Evolutionary conservation across 1,284 basidiomycete species (phyloP), one percentile per base, ranked within the genome.

Genomic region (Trichosporon sp.): DNA sequence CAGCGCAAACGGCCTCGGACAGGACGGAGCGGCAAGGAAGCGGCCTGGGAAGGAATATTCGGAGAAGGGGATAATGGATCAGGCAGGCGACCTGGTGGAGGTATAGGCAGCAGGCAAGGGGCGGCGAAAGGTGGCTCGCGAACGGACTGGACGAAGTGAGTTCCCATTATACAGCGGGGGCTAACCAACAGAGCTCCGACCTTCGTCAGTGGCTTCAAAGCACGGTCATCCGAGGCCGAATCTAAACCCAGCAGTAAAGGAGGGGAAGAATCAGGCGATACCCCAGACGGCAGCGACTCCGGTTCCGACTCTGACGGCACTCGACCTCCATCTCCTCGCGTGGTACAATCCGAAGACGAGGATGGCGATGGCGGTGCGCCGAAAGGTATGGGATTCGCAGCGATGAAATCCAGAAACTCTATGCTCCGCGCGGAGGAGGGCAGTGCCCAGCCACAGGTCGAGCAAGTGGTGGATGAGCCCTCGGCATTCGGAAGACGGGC

Each of bases 21-120:
- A 75, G 89, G 85, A 77, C 73, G 81, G 8, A 85, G 88, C 68
- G 89, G 87, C 31, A 92, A 91, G 79, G 90, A 91, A 42, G 88
- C 90, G 68, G 90, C 90, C 1, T 86, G 91, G 68, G 94, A 95
- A 76, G 94, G 94, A 3, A 85, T 93, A 0, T 95, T 94, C 83
- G 92, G 86, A 0, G 88, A 90, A 1, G 87, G 89, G 60, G 90
- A 89, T 68, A 90, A 91, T 3, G 13, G 8, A 3, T 2, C 13
- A 1, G n/a, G 7, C 13, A 29, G 18, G 11, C 21, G 53, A 6
- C 9, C 35, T 12, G n/a, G 63, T 12, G 42, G 70, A 11, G 73
- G 75, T 15, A 31, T 75, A 21, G 76, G 75, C 1, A 60, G 31
- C 15, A 31, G 56, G 68, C 69, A 5, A 64, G 60, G 77, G 71